Base-by-base conservation (phyloP, 2,329 filamentous ascomycete genomes). In the Diaporthe helianthi region DNA sequence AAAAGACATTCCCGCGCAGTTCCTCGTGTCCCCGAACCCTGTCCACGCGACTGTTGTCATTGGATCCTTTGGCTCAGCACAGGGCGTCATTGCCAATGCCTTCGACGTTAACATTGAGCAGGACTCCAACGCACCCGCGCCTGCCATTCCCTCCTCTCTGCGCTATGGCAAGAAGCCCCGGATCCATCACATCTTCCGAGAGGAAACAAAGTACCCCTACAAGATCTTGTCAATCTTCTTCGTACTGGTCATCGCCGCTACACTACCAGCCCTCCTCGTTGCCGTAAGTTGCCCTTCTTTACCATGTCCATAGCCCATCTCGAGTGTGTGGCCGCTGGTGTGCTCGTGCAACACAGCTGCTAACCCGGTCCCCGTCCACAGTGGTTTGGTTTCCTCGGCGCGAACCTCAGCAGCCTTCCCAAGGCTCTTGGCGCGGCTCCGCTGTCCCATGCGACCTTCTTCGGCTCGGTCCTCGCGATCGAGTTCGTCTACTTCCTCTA, bases 401-500 rank as follows among this genome's bases (percentile, higher is more conserved):
- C 89, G 75, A 99, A 99, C 80, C 77, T 94, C 71, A 87, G 86
- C 76, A 93, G 98, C 78, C 81, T 96, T 1, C 80, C 87, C 65
- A 91, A 92, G 78, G 95, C 96, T 10, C 81, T 98, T 63, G 83
- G 88, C 69, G 84, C 87, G 26, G 92, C 93, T 1, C 95, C 96
- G 2, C 75, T 97, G 52, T 91, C 95, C 6, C 95, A 99, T 78
- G 84, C 84, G 36, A 80, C 94, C 41, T 99, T 98, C 84, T 92
- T 97, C 74, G 92, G 92, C 64, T 97, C 94, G 6, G 89, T 99
- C 68, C 71, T 97, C 47, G 89, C 90, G 26, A 92, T 99, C 84
- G 96, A 99, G 80, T 92, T 88, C 19, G 90, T 97, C 68, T 98
- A 99, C 82, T 95, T 96, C 84, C 82, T 97, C 73, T 99, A 99